phyloP scores from a whole-genome alignment of 1,284 basidiomycete species.

The Ganoderma multipileum region DNA sequence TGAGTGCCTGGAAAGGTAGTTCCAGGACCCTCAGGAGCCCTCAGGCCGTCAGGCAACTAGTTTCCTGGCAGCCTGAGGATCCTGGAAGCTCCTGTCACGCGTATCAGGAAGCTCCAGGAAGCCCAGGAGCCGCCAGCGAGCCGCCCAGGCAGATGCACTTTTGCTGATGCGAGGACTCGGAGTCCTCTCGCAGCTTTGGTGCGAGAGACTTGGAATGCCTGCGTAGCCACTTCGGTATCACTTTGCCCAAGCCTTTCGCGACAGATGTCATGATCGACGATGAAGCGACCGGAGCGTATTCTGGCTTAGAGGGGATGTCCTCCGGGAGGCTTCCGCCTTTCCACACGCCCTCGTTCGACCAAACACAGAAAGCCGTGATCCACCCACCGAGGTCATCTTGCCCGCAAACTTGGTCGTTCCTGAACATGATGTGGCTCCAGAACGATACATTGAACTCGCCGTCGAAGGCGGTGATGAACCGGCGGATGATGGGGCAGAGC shows the following conservation, averaged over 20 bases:
- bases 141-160: no score
- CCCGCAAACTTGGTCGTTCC: slow-evolving; percentile 28
- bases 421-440: slow-evolving; percentile 42
- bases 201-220: neutral
- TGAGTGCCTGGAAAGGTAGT: no score
- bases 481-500: slow-evolving; percentile 43
- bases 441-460: slow-evolving; percentile 41
- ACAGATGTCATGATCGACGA: neutral
- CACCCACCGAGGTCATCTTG: slow-evolving; percentile 41
- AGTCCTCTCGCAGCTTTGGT: neutral
- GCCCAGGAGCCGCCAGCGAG: no score
- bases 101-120: no score
- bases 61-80: no score
- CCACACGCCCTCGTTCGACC: slow-evolving; percentile 41
- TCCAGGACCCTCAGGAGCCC: no score
- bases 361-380: slow-evolving; percentile 49
- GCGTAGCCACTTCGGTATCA: neutral
- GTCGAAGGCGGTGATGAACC: slow-evolving; percentile 47
- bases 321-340: neutral
- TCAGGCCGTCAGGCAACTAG: no score
- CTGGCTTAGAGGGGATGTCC: neutral
- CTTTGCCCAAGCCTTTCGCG: neutral
- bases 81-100: no score
- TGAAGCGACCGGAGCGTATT: no score
- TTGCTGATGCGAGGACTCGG: no score